Percentiles rank a stretch among this genome's conserved stretches.
These are phyloP conservation scores for Patellifolia procumbens DNA, from an alignment of 179 eudicot species.

Conservation along the genomic window DNA sequence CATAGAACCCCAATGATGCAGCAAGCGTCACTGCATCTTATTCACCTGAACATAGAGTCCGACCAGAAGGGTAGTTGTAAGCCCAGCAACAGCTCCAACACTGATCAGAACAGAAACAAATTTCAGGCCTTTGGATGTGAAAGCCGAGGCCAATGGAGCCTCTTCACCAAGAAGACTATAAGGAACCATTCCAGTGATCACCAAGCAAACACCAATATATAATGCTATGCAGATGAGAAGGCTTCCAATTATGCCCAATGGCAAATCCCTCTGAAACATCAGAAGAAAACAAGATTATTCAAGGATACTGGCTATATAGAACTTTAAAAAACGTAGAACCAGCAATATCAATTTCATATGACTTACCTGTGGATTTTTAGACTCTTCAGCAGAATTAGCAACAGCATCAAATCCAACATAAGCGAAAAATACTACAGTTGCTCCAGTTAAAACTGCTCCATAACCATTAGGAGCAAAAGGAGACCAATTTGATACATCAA, in stretches of 20 bases:
- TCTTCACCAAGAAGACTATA: slow-evolving; percentile 75
- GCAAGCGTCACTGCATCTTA: neutral
- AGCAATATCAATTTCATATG: neutral
- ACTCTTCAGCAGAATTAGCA: slow-evolving; percentile 98
- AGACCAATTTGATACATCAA: slow-evolving; percentile 90
- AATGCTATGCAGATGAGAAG: slow-evolving; percentile 71
- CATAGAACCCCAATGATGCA: slow-evolving; percentile 6
- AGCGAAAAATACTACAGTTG: slow-evolving; percentile 94
- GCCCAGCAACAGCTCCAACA: slow-evolving; percentile 96
- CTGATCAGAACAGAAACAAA: slow-evolving; percentile 81
- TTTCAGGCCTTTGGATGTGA: slow-evolving; percentile 81
- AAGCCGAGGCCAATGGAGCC: slow-evolving; percentile 91
- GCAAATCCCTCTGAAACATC: slow-evolving; percentile 73
- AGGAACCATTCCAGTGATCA: slow-evolving; percentile 95
- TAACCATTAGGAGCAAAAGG: slow-evolving; percentile 89
- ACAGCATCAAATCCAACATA: slow-evolving; percentile 99
- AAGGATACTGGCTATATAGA: slow-evolving; percentile 14
- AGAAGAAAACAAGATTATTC: slow-evolving; percentile 9
- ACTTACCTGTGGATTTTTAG: slow-evolving; percentile 84
- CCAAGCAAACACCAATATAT: slow-evolving; percentile 89
- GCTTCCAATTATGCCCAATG: slow-evolving; percentile 91
- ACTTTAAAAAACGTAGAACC: neutral
- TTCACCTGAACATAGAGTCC: slow-evolving; percentile 98
- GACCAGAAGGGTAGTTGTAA: slow-evolving; percentile 90
- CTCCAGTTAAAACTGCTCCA: slow-evolving; percentile 79